These are phyloP conservation scores for Gossypium raimondii DNA, from an alignment of 345 rosid genomes.

Conservation along the genomic window DNA sequence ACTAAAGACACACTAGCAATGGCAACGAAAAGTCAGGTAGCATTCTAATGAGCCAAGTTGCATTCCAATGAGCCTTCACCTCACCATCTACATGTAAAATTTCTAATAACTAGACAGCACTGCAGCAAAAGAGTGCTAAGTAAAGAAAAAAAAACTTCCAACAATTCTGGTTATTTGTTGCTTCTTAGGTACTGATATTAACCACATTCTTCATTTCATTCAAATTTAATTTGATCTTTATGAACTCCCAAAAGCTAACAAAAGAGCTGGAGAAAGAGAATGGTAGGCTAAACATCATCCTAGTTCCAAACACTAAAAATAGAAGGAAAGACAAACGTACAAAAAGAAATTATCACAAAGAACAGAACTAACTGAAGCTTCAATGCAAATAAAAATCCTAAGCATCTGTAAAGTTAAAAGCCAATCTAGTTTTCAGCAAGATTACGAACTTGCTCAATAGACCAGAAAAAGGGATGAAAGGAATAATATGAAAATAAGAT, in stretches of 20 bases:
- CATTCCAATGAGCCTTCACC: not conserved
- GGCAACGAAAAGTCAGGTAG: not conserved
- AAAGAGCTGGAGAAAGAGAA: not conserved
- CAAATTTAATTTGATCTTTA: not conserved
- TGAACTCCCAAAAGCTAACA: not conserved
- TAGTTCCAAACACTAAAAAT: not conserved
- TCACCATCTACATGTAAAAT: not conserved
- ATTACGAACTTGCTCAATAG: not conserved
- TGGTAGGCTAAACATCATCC: not conserved
- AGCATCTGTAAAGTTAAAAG: slow-evolving; percentile 1
- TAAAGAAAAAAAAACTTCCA: not conserved
- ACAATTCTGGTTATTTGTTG: not conserved
- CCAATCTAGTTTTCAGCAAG: not conserved
- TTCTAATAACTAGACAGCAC: not conserved
- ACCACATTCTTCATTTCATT: not conserved
- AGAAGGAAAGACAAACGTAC: not conserved
- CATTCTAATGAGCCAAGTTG: not conserved
- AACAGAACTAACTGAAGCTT: not conserved
- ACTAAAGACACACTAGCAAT: not conserved
- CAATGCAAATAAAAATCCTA: not conserved
- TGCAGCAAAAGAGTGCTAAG: not conserved
- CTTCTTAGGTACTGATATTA: not conserved
- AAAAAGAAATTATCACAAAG: not conserved
- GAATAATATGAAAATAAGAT: not conserved
- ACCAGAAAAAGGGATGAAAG: not conserved